Evolutionary conservation across 192 early-diverging fungal species (phyloP).

Genomic region (Entophlyctis luteolus): DNA sequence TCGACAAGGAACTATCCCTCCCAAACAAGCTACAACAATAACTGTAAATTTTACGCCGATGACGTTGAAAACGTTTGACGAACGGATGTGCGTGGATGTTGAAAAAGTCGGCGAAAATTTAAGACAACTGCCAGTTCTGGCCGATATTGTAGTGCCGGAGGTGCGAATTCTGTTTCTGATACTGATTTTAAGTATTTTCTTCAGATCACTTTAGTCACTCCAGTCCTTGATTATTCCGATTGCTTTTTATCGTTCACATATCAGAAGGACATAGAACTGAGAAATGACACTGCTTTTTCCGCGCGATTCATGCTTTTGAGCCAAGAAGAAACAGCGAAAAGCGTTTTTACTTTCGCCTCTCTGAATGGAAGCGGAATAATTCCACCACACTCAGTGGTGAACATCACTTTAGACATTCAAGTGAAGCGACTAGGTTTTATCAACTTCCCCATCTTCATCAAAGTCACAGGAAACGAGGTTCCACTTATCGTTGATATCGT

Average conservation of each 20-base stretch:
- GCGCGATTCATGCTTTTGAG: constrained; percentile 43
- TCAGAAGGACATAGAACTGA: constrained; percentile 32
- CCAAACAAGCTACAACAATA: constrained; percentile 22
- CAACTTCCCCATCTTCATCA: constrained; percentile 49
- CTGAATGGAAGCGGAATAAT: constrained; percentile 44
- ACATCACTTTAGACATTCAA: constrained; percentile 39
- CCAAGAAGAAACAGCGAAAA: constrained; percentile 48
- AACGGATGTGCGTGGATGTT: constrained; percentile 43
- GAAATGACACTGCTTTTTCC: constrained; percentile 43
- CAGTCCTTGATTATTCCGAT: constrained; percentile 43
- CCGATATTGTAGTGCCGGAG: constrained; percentile 53
- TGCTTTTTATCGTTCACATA: constrained; percentile 52
- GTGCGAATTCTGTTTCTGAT: constrained; percentile 21
- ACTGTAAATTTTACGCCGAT: constrained; percentile 43
- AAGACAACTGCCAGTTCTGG: constrained; percentile 34
- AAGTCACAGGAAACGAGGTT: constrained; percentile 40
- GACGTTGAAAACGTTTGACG: constrained; percentile 32
- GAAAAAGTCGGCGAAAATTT: constrained; percentile 43
- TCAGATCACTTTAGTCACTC: constrained; percentile 37
- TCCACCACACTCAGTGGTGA: constrained; percentile 31
- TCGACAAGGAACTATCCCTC: constrained; percentile 30
- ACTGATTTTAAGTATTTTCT: not conserved
- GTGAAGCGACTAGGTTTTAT: constrained; percentile 49
- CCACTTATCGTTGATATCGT: constrained; percentile 43
- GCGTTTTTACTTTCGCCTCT: constrained; percentile 43